Evolutionary conservation across 768 basidiomycete genomes (phyloP).

Genomic region (Lactarius sp.): DNA sequence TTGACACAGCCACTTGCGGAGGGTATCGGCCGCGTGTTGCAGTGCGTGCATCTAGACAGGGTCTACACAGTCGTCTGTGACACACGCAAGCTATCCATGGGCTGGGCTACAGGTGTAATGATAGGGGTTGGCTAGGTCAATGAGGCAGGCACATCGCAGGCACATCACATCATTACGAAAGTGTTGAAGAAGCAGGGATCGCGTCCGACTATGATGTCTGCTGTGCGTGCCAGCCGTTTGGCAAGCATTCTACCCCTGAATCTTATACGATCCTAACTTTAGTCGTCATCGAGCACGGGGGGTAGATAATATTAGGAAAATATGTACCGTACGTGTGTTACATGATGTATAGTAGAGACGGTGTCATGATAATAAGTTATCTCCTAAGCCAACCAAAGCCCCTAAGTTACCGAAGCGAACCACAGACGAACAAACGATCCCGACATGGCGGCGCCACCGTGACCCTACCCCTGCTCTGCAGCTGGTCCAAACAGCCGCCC

Average conservation of each 20-base stretch:
- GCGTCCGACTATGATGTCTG: neutral
- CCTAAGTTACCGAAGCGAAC: neutral
- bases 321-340: neutral
- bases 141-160: neutral
- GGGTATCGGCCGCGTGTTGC: neutral
- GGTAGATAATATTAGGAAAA: neutral
- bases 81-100: no score
- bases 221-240: neutral
- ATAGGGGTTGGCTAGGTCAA: neutral
- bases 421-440: neutral
- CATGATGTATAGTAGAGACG: neutral
- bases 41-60: neutral
- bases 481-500: neutral
- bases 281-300: neutral
- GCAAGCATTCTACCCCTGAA: neutral
- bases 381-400: neutral
- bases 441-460: no score
- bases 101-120: neutral
- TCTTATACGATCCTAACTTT: neutral
- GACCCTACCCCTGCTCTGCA: neutral
- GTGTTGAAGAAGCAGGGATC: neutral
- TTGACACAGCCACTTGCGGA: slow-evolving; percentile 19
- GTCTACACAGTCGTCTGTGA: neutral
- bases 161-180: neutral
- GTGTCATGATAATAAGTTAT: neutral